A percentile compares a stretch with the other conserved stretches of the same genome.
phyloP scores from a whole-genome alignment of 495 filamentous ascomycete species.

The Aspergillus baeticus region DNA sequence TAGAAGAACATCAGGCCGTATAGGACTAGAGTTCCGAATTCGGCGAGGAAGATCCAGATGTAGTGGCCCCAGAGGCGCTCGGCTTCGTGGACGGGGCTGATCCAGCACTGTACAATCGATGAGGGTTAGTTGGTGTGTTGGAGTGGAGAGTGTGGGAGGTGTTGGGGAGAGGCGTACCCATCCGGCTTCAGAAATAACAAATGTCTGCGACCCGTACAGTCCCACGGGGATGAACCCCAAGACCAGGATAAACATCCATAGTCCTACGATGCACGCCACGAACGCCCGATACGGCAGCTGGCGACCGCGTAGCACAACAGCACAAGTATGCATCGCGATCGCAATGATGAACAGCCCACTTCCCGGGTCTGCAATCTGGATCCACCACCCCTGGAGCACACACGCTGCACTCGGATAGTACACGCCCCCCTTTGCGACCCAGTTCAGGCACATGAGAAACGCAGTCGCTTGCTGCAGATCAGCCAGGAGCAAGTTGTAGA shows the following conservation, averaged over 20 bases:
- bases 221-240: conserved; percentile 55
- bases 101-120: conserved; percentile 60
- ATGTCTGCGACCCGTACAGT: conserved; percentile 51
- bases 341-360: conserved; percentile 67
- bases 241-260: conserved; percentile 60
- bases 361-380: conserved; percentile 65
- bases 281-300: conserved; percentile 52
- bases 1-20: conserved; percentile 64
- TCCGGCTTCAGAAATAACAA: conserved; percentile 49
- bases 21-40: conserved; percentile 60
- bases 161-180: conserved; percentile 38
- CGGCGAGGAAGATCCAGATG: conserved; percentile 70
- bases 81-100: conserved; percentile 54
- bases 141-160: no score
- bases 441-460: conserved; percentile 63
- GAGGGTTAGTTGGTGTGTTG: no score
- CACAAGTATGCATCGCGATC: conserved; percentile 66
- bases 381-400: conserved; percentile 68
- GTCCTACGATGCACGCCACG: conserved; percentile 41
- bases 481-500: conserved; percentile 70
- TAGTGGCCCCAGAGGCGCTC: conserved; percentile 73
- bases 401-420: conserved; percentile 57
- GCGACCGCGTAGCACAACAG: conserved; percentile 56
- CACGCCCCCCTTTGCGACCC: conserved; percentile 53
- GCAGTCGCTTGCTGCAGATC: conserved; percentile 70